phyloP scores from a whole-genome alignment of 2,329 filamentous ascomycete genomes.

The Botrytis tulipae region DNA sequence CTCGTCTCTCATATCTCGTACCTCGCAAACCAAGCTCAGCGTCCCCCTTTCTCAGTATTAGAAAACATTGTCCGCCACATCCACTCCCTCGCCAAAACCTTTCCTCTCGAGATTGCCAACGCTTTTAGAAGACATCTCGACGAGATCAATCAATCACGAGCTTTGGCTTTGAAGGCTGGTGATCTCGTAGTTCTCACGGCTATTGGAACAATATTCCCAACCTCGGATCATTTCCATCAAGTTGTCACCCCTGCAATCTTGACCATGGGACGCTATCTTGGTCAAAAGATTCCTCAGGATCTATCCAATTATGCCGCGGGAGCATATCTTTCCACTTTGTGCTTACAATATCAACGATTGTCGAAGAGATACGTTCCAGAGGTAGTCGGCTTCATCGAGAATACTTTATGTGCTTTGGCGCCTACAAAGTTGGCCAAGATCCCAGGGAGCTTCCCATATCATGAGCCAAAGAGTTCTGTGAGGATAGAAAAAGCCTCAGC shows the following conservation, averaged over 20 bases:
- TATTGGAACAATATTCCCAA: conserved; percentile 82
- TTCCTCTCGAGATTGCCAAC: conserved; percentile 72
- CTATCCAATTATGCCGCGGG: conserved; percentile 70
- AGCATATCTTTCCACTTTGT: conserved; percentile 74
- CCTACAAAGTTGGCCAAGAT: conserved; percentile 49
- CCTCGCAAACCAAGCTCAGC: conserved; percentile 44
- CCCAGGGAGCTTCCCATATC: conserved; percentile 60
- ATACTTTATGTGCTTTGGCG: conserved; percentile 68
- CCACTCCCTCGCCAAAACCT: conserved; percentile 87
- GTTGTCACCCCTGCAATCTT: conserved; percentile 89
- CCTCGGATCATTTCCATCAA: conserved; percentile 95
- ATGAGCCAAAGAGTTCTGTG: conserved; percentile 52
- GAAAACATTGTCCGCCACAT: conserved; percentile 85
- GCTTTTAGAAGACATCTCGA: conserved; percentile 74
- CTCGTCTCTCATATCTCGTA: conserved; percentile 63
- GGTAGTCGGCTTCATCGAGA: conserved; percentile 75
- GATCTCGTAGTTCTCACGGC: conserved; percentile 84
- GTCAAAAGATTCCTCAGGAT: conserved; percentile 66
- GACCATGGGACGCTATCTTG: conserved; percentile 79
- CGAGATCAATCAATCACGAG: conserved; percentile 50
- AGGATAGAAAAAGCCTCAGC: conserved; percentile 49
- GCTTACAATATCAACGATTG: conserved; percentile 76
- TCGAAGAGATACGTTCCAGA: conserved; percentile 90
- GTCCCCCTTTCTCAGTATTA: conserved; percentile 63
- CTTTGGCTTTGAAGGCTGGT: conserved; percentile 57